Base-by-base conservation (phyloP, 441 rosid genomes). In the Eruca vesicaria region DNA sequence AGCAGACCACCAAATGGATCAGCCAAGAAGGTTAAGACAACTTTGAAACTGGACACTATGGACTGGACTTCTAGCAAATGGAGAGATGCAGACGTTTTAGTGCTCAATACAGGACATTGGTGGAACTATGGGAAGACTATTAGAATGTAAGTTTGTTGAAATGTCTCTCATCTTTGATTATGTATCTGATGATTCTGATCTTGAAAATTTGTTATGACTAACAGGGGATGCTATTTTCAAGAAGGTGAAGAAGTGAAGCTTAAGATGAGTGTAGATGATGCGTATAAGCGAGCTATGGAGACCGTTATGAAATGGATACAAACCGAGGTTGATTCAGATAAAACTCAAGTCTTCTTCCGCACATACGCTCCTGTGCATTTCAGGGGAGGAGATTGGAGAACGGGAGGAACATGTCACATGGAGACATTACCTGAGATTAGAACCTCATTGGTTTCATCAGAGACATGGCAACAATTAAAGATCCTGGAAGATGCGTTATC, bases 101-200 rank as follows among this genome's bases (percentile, higher is more conserved):
- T 94, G 21, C 76, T 94, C 55, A 91, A 92, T 78, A 78, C 93
- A 0, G 98, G 97, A 23, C 97, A 92, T 73, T 92, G 98, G 97
- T 92, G 97, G 98, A 87, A 82, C 76, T 61, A 81, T 53, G 89
- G 82, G 81, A 92, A 94, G 86, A 92, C 97, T 29, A 60, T 81
- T 28, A 85, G 85, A 69, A 71, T 26, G 99, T 96, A 83, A 80
- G 71, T 63, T 69, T 50, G 56, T 50, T 0, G 41, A 1, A 0
- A 1, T 50, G 56, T 35, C 9, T 52, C 68, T 59, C 58, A 33
- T 60, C 2, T 11, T 18, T 28, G n/a, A 18, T 48, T 63, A 9
- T 5, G 69, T 28, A 4, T 57, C 48, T 77, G 28, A n/a, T 48
- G 16, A 41, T 2, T 48, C 55, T 48, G 28, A 26, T 41, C 66